Evolutionary conservation across 2,329 filamentous ascomycete genomes (phyloP).

Genomic region (Nemania abortiva): DNA sequence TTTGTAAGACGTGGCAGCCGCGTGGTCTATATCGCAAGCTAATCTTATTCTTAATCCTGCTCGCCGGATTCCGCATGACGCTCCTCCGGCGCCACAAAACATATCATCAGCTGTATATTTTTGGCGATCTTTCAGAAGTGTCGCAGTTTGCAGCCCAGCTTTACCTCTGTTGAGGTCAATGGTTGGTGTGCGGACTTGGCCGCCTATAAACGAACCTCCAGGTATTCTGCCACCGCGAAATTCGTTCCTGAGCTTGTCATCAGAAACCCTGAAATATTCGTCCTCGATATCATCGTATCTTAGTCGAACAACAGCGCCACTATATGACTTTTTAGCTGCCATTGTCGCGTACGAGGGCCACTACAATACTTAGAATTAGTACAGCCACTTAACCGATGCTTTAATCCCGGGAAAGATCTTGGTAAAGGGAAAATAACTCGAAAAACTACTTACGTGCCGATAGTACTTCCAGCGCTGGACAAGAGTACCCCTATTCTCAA

Average conservation of each 20-base stretch:
- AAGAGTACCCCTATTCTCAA: constrained; percentile 54
- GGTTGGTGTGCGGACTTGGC: constrained; percentile 32
- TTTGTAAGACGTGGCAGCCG: constrained; percentile 67
- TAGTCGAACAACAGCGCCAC: constrained; percentile 37
- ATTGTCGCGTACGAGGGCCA: constrained; percentile 44
- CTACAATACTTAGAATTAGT: not conserved
- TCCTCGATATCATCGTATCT: constrained; percentile 44
- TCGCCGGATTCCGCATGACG: constrained; percentile 71
- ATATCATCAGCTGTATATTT: constrained; percentile 77
- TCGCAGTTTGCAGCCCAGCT: not conserved
- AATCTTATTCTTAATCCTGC: constrained; percentile 68
- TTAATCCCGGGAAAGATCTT: not conserved
- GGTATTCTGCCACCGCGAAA: constrained; percentile 57
- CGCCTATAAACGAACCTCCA: constrained; percentile 56
- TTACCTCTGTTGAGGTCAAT: constrained; percentile 45
- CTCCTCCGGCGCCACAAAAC: constrained; percentile 80
- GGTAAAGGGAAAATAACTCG: not conserved
- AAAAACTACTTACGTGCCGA: constrained; percentile 35
- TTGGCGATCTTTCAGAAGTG: constrained; percentile 51
- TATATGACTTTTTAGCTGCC: constrained; percentile 12
- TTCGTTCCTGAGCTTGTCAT: constrained; percentile 49
- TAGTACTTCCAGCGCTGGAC: constrained; percentile 66
- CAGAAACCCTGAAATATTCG: constrained; percentile 42
- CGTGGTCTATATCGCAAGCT: constrained; percentile 71
- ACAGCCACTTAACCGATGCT: not conserved